Percentiles rank a stretch among this genome's conserved stretches.
These are phyloP conservation scores for Megacollybia platyphylla DNA, from an alignment of 1,284 basidiomycete genomes.

Conservation along the genomic window DNA sequence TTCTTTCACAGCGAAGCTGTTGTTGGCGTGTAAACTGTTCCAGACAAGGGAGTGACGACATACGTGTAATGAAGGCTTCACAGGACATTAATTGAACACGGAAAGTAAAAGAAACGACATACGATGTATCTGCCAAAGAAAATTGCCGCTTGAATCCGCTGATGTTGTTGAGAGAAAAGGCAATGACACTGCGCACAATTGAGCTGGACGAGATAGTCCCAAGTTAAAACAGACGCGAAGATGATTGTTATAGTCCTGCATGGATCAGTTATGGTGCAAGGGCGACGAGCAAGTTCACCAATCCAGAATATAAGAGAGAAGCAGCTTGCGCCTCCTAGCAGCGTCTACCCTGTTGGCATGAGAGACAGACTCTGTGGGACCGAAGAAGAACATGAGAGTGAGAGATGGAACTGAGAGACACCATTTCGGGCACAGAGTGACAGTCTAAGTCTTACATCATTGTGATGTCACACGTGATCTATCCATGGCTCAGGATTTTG, in stretches of 20 bases:
- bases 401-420: too few relatives aligned
- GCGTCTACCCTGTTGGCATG: conserved; percentile 14
- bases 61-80: conserved; percentile 43
- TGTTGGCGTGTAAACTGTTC: conserved; percentile 13
- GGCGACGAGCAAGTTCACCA: conserved; percentile 33
- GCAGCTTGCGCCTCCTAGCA: conserved; percentile 25
- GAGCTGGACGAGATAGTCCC: conserved; percentile 2
- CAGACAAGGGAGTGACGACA: conserved; percentile 13
- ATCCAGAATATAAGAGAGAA: conserved; percentile 58
- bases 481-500: too few relatives aligned
- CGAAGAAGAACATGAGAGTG: neutral
- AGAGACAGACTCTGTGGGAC: neutral
- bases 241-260: conserved; percentile 55
- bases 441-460: too few relatives aligned
- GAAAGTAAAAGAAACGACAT: conserved; percentile 13
- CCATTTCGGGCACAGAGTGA: too few relatives aligned
- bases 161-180: conserved; percentile 59
- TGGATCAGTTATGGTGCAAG: conserved; percentile 3
- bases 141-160: conserved; percentile 80
- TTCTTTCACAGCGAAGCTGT: conserved; percentile 71
- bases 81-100: conserved; percentile 2
- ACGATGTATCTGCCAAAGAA: conserved; percentile 72
- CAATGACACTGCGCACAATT: conserved; percentile 34
- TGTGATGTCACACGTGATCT: too few relatives aligned
- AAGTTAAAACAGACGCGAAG: conserved; percentile 45